phyloP scores from a whole-genome alignment of 1,284 basidiomycete species.

The Cronartium quercuum region DNA sequence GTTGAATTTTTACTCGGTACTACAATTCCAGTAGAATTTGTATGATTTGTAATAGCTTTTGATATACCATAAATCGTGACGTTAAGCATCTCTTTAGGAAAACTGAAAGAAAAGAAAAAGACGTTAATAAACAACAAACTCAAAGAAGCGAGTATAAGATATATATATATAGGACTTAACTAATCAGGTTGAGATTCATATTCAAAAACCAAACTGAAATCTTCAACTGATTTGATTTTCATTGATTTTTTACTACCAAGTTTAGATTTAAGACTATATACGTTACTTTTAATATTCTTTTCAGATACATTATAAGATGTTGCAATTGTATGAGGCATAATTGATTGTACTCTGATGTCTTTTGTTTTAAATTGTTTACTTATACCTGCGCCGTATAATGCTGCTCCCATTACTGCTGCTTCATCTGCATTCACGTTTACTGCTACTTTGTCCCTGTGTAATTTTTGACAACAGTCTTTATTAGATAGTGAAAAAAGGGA shows the following conservation, averaged over 20 bases:
- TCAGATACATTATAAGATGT: slow-evolving; percentile 60
- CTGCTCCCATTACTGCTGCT: slow-evolving; percentile 84
- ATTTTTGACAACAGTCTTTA: not conserved
- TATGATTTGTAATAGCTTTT: slow-evolving; percentile 67
- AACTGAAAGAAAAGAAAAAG: slow-evolving; percentile 13
- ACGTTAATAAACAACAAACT: slow-evolving; percentile 61
- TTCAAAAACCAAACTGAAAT: slow-evolving; percentile 66
- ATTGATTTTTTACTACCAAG: slow-evolving; percentile 66
- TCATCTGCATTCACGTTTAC: slow-evolving; percentile 96
- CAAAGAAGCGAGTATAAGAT: slow-evolving; percentile 4
- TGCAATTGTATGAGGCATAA: slow-evolving; percentile 65
- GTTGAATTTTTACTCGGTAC: slow-evolving; percentile 56
- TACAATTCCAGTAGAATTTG: slow-evolving; percentile 59
- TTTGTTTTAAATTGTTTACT: slow-evolving; percentile 94
- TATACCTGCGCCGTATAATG: slow-evolving; percentile 80
- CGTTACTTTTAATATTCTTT: slow-evolving; percentile 62
- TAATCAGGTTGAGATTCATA: slow-evolving; percentile 53
- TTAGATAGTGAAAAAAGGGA: slow-evolving; percentile 36
- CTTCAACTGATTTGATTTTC: slow-evolving; percentile 70
- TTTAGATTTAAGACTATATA: slow-evolving; percentile 70
- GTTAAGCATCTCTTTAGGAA: slow-evolving; percentile 56
- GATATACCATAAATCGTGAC: slow-evolving; percentile 62
- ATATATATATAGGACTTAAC: slow-evolving; percentile 51
- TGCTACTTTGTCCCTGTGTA: slow-evolving; percentile 66
- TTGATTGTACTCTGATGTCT: slow-evolving; percentile 76